Base-by-base conservation (phyloP, 495 filamentous ascomycete species). In the Tuber aestivum region DNA sequence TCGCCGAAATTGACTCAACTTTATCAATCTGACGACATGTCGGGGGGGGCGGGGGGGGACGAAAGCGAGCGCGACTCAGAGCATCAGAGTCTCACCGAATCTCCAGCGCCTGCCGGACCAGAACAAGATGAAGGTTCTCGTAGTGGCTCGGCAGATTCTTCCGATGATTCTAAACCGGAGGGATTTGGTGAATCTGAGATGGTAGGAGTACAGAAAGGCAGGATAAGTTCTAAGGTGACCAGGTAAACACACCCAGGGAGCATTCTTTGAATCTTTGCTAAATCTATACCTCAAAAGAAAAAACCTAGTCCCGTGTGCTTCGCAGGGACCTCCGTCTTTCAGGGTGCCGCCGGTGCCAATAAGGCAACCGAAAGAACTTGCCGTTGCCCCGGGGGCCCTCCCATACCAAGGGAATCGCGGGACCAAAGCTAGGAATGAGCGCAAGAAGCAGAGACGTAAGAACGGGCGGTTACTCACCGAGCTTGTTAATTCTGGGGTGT, bases 371-470 rank as follows among this genome's bases (percentile, higher is more conserved):
- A 41, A 44, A 41, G 45, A 48, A 20, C 41, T 50, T 56, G 41
- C 77, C 4, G 77, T 78, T 35, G 75, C 80, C 16, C 73, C 70
- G 20, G 81, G 81, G 20, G 74, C 81, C 44, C 73, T 79, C 0
- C 81, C 81, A 10, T 35, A 82, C 50, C 72, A 76, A 35, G 77
- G 72, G 2, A 77, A 70, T 44, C 27, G 27, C 14, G 61, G 72
- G 41, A 82, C 81, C 3, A 77, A 69, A 38, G 74, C 74, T 38
- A 79, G 81, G 45, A 82, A 82, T n/a, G 72, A 73, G 18, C 81
- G 81, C 69, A 82, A 79, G 48, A 82, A 69, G 50, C 70, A 78
- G 41, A 56, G 72, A 7, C 41, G 73, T 21, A 77, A 79, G 27
- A 65, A 35, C 12, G 27, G 20, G 56, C 27, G 56, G 14, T 20